Evolutionary conservation across 345 rosid genomes (phyloP), one percentile per base, ranked within the genome.

Genomic region (Euphorbia lathyris): DNA sequence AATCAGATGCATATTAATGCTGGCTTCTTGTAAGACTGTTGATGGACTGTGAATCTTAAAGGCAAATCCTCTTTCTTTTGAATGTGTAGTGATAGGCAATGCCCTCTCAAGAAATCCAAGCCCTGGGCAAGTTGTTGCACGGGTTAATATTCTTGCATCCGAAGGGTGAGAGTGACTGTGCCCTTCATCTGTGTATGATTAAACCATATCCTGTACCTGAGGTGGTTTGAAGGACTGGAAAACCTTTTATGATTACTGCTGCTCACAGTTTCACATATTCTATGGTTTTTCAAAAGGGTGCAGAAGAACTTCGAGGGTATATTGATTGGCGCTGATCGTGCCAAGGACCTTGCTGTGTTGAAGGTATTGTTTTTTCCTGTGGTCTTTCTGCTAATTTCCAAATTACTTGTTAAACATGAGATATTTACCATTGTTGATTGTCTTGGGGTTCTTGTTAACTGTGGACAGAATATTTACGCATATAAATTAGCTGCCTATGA

Each of bases 271-370:
- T 55, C 63, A 63, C 34, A 43, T 69, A 43, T 19, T 68, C 48
- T 59, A 3, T 82, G 26, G 50, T 72, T 10, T 62, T 72, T 30
- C 69, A 58, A 66, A 77, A 91, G 98, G 86, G 82, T 91, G 59
- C 97, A 90, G 75, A 90, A 90, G 86, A 94, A 90, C 80, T 94
- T 87, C 66, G 98, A 91, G 84, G 98, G 97, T 25, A 87, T 72
- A 80, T 83, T 94, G 76, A 69, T 94, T 50, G 98, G 96, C 36
- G 98, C 98, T 25, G 95, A 94, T 77, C 97, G 96, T 69, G 62
- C 84, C 17, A 94, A 94, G 79, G 97, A 94, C 82, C 98, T 94
- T 58, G 98, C 97, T 76, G 97, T 94, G 65, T 81, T 94, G 78
- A 88, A 91, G 93, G 87, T 89, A 43, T 53, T 71, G 61, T 38